Conservation (phyloP, 805 yeast genomes). For the Kodamaea neixiangensis region DNA sequence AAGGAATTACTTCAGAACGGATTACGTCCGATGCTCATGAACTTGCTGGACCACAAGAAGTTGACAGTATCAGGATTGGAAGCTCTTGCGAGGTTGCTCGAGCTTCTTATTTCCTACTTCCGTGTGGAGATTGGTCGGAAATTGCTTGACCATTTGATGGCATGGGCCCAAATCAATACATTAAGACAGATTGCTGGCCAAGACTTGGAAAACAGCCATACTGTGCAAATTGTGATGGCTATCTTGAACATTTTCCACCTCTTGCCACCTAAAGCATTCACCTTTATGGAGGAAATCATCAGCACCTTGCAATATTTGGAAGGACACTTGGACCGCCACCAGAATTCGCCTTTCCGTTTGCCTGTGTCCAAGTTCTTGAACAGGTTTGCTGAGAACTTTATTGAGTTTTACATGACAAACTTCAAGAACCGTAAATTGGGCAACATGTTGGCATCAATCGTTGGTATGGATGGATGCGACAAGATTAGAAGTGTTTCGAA, state of each 20-base stretch:
- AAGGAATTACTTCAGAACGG: conserved; percentile 95
- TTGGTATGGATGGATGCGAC: conserved; percentile 53
- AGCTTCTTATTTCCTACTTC: conserved; percentile 86
- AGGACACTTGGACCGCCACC: conserved; percentile 78
- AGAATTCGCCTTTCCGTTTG: conserved; percentile 84
- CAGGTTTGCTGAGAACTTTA: conserved; percentile 75
- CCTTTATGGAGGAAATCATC: conserved; percentile 86
- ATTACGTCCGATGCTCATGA: conserved; percentile 91
- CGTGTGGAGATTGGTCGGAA: conserved; percentile 96
- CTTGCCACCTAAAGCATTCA: conserved; percentile 88
- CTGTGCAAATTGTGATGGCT: conserved; percentile 85
- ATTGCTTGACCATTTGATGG: conserved; percentile 86
- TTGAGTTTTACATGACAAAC: conserved; percentile 67
- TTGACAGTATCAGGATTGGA: conserved; percentile 87
- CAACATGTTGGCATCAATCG: conserved; percentile 65
- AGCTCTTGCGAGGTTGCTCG: conserved; percentile 84
- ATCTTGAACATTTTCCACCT: conserved; percentile 89
- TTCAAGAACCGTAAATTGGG: conserved; percentile 66
- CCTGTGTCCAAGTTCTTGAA: conserved; percentile 87
- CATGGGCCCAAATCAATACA: conserved; percentile 89
- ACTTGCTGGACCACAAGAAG: conserved; percentile 89
- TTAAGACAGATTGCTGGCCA: conserved; percentile 75
- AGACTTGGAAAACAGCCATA: conserved; percentile 76
- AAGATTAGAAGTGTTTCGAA: conserved; percentile 60
- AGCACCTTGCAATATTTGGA: conserved; percentile 77